Conservation (phyloP, 495 filamentous ascomycete species). For the Echria macrotheca region DNA sequence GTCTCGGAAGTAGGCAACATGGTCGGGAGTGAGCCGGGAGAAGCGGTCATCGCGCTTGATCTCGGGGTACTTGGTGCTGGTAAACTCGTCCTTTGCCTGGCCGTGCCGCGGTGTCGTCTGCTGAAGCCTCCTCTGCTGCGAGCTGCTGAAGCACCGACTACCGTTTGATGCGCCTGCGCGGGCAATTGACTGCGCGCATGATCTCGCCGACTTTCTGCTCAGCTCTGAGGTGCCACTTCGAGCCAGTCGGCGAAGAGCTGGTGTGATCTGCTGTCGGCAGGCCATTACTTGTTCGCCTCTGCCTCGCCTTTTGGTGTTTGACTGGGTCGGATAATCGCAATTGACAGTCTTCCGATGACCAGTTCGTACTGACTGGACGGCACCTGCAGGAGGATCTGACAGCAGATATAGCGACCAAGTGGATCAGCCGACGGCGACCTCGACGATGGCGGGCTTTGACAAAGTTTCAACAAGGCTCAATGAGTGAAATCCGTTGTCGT, state of each 20-base stretch:
- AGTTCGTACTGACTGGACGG: too few relatives aligned
- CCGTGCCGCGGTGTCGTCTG: conserved; percentile 33
- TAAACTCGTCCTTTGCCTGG: conserved; percentile 59
- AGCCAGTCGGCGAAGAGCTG: conserved; percentile 17
- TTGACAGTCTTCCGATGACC: too few relatives aligned
- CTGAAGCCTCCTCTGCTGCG: conserved; percentile 26
- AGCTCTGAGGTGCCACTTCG: conserved; percentile 10
- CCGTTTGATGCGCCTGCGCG: not conserved
- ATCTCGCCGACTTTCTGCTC: conserved; percentile 8
- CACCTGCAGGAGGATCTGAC: too few relatives aligned
- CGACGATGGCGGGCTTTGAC: not conserved
- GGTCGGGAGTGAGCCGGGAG: conserved; percentile 59
- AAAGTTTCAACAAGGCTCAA: not conserved
- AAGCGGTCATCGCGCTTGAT: conserved; percentile 74
- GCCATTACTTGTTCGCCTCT: conserved; percentile 15
- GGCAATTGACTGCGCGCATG: not conserved
- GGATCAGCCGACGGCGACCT: too few relatives aligned
- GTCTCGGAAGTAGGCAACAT: conserved; percentile 73
- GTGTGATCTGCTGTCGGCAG: conserved; percentile 19
- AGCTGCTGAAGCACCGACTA: conserved; percentile 31
- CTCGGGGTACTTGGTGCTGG: conserved; percentile 78
- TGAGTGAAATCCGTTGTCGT: not conserved
- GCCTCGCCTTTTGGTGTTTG: not conserved
- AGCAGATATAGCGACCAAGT: too few relatives aligned
- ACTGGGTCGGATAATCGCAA: too few relatives aligned